Evolutionary conservation across 257 asterid genomes (phyloP).

Genomic region (Gardenia jasminoides): DNA sequence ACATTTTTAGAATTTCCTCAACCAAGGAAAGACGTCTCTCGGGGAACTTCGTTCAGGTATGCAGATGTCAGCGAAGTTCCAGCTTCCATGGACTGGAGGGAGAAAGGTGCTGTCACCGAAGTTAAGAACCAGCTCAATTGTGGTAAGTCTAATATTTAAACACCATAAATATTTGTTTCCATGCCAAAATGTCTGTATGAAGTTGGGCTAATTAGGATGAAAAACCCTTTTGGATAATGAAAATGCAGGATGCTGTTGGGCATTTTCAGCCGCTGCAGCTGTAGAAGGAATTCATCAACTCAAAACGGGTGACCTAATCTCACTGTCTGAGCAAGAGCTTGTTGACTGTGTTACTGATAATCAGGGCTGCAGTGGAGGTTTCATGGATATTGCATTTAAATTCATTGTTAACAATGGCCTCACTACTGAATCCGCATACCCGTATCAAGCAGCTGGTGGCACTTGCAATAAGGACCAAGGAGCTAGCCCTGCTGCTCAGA

Average conservation of each 20-base stretch:
- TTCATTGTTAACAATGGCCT: slow-evolving; percentile 4
- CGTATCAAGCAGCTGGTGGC: slow-evolving; percentile 28
- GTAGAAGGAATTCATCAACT: slow-evolving; percentile 15
- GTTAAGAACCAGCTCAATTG: slow-evolving; percentile 14
- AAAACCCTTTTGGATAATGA: neutral
- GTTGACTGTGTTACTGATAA: slow-evolving; percentile 13
- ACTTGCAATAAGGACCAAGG: slow-evolving; percentile 24
- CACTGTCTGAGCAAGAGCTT: slow-evolving; percentile 10
- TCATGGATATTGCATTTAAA: slow-evolving; percentile 9
- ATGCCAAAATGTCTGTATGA: too few relatives aligned
- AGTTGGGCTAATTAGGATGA: slow-evolving; percentile 17
- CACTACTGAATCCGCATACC: slow-evolving; percentile 25
- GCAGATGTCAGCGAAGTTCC: slow-evolving; percentile 1
- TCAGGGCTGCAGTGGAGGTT: slow-evolving; percentile 11
- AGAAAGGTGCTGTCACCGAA: slow-evolving; percentile 14
- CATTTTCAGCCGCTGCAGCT: slow-evolving; percentile 21
- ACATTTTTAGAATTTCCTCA: too few relatives aligned
- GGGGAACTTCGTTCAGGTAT: neutral
- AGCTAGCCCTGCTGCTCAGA: slow-evolving; percentile 29
- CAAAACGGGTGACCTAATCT: neutral
- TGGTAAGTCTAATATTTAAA: neutral
- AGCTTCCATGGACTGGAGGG: slow-evolving; percentile 3
- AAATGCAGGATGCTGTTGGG: slow-evolving; percentile 22
- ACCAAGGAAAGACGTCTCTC: neutral
- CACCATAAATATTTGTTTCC: too few relatives aligned